Percentiles rank a stretch among this genome's conserved stretches.
phyloP scores from a whole-genome alignment of 129 eudicot species.

The Kitagawia praeruptora region DNA sequence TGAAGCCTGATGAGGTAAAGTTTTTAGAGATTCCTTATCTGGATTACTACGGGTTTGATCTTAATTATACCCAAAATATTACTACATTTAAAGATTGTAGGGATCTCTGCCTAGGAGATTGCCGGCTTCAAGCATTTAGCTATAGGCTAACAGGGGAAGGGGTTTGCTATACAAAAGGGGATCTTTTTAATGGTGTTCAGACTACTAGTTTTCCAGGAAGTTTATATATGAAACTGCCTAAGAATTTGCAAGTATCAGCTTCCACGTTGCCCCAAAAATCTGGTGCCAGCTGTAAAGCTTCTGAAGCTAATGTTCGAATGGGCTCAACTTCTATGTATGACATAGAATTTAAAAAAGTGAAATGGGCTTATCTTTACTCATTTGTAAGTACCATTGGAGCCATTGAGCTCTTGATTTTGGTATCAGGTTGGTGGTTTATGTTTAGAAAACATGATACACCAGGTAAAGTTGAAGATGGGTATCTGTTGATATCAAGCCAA shows the following conservation, averaged over 20 bases:
- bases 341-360: not conserved
- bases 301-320: not conserved
- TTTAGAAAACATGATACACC: not conserved
- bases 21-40: slow-evolving; percentile 28
- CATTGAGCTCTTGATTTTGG: not conserved
- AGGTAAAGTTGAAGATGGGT: not conserved
- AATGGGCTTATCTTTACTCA: not conserved
- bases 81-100: slow-evolving; percentile 30
- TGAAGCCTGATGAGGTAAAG: slow-evolving; percentile 17
- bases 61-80: slow-evolving; percentile 1
- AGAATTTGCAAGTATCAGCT: slow-evolving; percentile 3
- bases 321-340: not conserved
- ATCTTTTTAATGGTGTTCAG: too few relatives aligned
- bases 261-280: slow-evolving; percentile 11
- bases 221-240: slow-evolving; percentile 24
- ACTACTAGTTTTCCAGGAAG: too few relatives aligned
- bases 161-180: too few relatives aligned
- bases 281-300: slow-evolving; percentile 7
- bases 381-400: not conserved
- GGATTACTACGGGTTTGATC: slow-evolving; percentile 51
- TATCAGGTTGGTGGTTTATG: not conserved
- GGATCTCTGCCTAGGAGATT: slow-evolving; percentile 33
- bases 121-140: slow-evolving; percentile 32
- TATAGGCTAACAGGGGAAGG: slow-evolving; percentile 14
- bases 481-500: not conserved